Evolutionary conservation across 2,329 filamentous ascomycete species (phyloP), one percentile per base, ranked within the genome.

Genomic region (Aspergillus luchuensis): DNA sequence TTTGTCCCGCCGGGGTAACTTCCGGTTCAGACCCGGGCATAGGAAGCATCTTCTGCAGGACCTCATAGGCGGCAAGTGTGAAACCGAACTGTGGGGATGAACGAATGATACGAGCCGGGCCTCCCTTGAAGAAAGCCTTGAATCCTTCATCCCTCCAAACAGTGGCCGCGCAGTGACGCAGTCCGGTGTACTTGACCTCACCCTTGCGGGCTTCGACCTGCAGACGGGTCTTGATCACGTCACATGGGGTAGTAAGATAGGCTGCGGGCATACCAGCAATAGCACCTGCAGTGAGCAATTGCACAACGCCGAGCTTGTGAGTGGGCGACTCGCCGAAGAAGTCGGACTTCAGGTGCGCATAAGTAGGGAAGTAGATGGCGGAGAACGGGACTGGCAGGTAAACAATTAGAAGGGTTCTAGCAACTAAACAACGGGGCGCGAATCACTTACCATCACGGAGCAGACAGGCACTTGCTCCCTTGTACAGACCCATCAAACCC

Each of bases 31-130:
- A 66, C 28, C 91, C 91, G 2, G 92, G 92, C 82, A 91, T 87
- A 5, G 95, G 95, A 48, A 98, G 79, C 47, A 88, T 57, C 63
- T 83, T 90, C 80, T 97, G 92, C 54, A 99, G 82, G 39, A 99
- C 84, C 78, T 99, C 95, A 78, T 98, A 99, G 47, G 91, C 91
- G 3, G 95, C 95, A 23, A 99, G 87, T 0, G 95, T 99, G 82
- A 98, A 98, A 66, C 95, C 95, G 76, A 99, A 99, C 75, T 99
- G 95, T 15, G 95, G 95, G 11, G 92, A 97, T 0, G 92, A 97
- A 72, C 95, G 90, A 75, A 98, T 79, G 72, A 99, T 96, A 82
- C 95, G 91, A 8, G 95, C 95, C 1, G 94, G 93, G 1, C 95
- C 95, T 68, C 95, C 95, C 84, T 98, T 98, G 88, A 98, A 99